phyloP scores from a whole-genome alignment of 2,329 filamentous ascomycete species.

The Colletotrichum cuscutae region DNA sequence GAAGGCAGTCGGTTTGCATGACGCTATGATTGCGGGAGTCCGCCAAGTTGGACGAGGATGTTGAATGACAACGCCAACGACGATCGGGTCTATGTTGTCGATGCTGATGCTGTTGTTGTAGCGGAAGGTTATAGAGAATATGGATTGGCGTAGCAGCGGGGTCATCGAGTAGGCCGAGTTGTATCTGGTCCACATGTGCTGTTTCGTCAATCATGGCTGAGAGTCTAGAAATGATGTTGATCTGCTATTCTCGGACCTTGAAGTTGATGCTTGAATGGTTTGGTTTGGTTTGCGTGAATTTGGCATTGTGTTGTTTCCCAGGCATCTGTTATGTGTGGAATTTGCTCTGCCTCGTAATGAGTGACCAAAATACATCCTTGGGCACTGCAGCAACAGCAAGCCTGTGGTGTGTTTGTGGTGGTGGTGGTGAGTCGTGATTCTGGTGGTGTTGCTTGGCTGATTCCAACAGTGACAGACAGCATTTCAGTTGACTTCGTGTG shows the following conservation, averaged over 20 bases:
- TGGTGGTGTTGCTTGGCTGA: slow-evolving; percentile 1
- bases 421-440: no score
- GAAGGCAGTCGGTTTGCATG: slow-evolving; percentile 3
- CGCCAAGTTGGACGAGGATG: neutral
- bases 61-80: neutral
- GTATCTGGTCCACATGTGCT: slow-evolving; percentile 8
- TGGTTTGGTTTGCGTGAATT: neutral
- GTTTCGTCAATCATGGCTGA: neutral
- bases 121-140: neutral
- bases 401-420: neutral
- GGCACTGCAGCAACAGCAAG: neutral
- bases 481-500: slow-evolving; percentile 8
- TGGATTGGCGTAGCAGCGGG: neutral
- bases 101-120: slow-evolving; percentile 7
- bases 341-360: neutral
- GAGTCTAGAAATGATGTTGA: neutral
- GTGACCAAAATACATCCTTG: neutral
- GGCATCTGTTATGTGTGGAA: neutral
- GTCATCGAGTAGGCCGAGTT: neutral
- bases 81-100: slow-evolving; percentile 24
- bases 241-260: neutral
- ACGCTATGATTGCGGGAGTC: slow-evolving; percentile 31
- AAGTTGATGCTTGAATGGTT: neutral
- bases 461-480: slow-evolving; percentile 11
- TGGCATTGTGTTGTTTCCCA: neutral